A percentile compares a stretch with the other conserved stretches of the same genome.
phyloP scores from a whole-genome alignment of 192 early-diverging fungal genomes.

The Rhizoclosmatium sp. region DNA sequence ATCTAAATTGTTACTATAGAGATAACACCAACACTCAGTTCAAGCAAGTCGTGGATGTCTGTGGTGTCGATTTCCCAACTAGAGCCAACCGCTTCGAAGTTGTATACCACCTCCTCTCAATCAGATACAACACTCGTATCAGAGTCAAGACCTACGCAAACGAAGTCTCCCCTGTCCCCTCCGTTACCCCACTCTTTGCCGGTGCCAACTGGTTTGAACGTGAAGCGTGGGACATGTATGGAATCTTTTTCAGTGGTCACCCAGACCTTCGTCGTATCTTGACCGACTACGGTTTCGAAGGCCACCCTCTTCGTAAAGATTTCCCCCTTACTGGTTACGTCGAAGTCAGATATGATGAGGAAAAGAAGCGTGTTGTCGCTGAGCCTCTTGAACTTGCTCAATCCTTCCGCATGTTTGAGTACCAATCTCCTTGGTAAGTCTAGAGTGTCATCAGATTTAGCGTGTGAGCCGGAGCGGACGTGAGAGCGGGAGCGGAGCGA shows the following conservation, averaged over 20 bases:
- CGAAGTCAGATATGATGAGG: constrained; percentile 98
- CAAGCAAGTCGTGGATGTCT: constrained; percentile 88
- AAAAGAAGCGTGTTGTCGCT: constrained; percentile 95
- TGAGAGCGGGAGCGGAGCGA: neutral
- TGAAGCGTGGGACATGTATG: constrained; percentile 99
- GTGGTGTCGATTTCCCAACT: constrained; percentile 93
- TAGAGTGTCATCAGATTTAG: neutral
- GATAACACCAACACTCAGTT: constrained; percentile 93
- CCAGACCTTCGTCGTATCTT: constrained; percentile 96
- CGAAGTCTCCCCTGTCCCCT: constrained; percentile 91
- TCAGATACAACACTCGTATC: constrained; percentile 91
- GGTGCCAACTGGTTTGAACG: constrained; percentile 98
- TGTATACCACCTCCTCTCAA: constrained; percentile 89
- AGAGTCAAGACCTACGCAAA: constrained; percentile 97
- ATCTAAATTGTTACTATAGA: constrained; percentile 41
- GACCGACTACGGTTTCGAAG: constrained; percentile 98
- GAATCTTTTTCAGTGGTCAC: constrained; percentile 94
- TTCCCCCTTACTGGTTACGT: constrained; percentile 99
- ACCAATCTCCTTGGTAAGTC: constrained; percentile 92
- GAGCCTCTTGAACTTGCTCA: constrained; percentile 97
- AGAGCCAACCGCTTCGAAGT: constrained; percentile 95
- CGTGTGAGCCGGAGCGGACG: neutral
- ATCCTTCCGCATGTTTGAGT: constrained; percentile 96
- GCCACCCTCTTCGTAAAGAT: constrained; percentile 89
- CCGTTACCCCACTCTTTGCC: constrained; percentile 77